phyloP scores from a whole-genome alignment of 768 basidiomycete species.

The Pisolithus microcarpus region DNA sequence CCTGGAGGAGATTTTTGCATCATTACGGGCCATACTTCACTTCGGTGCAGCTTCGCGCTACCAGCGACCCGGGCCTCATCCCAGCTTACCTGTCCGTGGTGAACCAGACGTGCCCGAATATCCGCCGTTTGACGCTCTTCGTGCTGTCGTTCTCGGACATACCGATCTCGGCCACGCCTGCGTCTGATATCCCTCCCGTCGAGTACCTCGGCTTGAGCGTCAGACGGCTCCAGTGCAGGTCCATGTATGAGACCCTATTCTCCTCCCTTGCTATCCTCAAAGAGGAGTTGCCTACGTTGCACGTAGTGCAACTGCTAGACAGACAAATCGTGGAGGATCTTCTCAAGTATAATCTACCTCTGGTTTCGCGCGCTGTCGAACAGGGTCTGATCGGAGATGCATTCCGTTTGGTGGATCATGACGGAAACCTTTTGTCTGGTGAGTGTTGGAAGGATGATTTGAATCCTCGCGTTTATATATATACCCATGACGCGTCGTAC shows the following conservation, averaged over 20 bases:
- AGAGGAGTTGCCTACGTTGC: constrained; percentile 12
- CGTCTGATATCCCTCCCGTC: constrained; percentile 7
- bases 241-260: constrained; percentile 8
- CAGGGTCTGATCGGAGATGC: background rate
- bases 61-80: background rate
- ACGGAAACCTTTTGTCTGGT: constrained; percentile 18
- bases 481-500: background rate
- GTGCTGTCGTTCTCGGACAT: constrained; percentile 1
- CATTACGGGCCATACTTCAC: constrained; percentile 11
- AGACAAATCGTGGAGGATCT: constrained; percentile 12
- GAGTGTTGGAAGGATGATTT: background rate
- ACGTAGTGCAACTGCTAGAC: constrained; percentile 17
- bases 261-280: constrained; percentile 6
- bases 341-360: constrained; percentile 10
- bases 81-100: constrained; percentile 4
- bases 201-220: constrained; percentile 12
- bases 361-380: constrained; percentile 5
- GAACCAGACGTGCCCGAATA: constrained; percentile 9
- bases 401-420: constrained; percentile 19
- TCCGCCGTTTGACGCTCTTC: constrained; percentile 15
- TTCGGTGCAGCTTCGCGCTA: constrained; percentile 9
- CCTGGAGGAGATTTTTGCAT: constrained; percentile 12
- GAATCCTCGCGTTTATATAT: background rate
- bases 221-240: background rate
- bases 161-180: background rate